Evolutionary conservation across 305 asterid species (phyloP), one percentile per base, ranked within the genome.

Genomic region (Rubia balearica): DNA sequence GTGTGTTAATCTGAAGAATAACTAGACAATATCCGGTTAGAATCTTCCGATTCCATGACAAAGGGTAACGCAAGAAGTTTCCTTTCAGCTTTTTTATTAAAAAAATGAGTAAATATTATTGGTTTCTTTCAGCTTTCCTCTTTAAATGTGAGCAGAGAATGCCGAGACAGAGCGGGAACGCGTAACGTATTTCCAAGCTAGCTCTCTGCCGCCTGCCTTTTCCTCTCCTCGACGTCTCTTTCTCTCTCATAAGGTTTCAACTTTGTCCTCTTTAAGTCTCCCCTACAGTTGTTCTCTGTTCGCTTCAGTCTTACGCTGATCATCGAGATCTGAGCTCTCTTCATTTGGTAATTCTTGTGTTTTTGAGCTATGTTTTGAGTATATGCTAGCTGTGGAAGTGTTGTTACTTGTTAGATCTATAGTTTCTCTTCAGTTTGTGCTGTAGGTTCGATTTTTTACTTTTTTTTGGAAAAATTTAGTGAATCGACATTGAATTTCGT

Each of bases 81-180:
- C 78, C 21, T n/a, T 66, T 43, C 59, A 51, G 59, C 59, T 51
- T 17, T 51, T 2, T 5, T 17, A 51, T 51, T 16, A 51, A 48
- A 16, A 16, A 7, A 27, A 0, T 27, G 30, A 27, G 2, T 27
- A 27, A 0, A 27, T 27, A 27, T 27, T 27, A 27, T 27, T 27
- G 30, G 2, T 27, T 10, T 57, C 16, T 11, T 22, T 57, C 36
- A 51, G 62, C 33, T 55, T 55, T 57, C 21, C 11, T 75, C 80
- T 71, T 64, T 61, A 81, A 81, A 56, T 64, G 83, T 83, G 73
- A 69, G 74, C 42, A 71, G 73, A 68, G 70, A 61, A 24, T 67
- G 62, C 38, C 65, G 68, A 65, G 42, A 65, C 63, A 69, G 78
- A 73, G 90, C 89, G 89, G 87, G 89, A 89, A 83, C 82, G 80